Percentiles rank a stretch among this genome's conserved stretches.
phyloP scores from a whole-genome alignment of 2,329 filamentous ascomycete species.

The Phaeoacremonium minimum region DNA sequence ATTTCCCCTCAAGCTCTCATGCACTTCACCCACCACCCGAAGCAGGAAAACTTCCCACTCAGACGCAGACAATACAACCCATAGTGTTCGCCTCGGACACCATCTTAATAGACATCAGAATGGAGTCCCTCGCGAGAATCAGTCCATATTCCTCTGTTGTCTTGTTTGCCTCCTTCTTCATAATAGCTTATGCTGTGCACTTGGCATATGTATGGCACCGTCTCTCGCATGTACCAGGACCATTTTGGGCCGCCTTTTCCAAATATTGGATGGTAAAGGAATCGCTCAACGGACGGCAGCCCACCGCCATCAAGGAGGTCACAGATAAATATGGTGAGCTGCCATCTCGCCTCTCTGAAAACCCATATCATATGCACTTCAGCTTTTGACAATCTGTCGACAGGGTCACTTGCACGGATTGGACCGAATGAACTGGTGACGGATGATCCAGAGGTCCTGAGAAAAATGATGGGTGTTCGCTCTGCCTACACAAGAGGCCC shows the following conservation, averaged over 20 bases:
- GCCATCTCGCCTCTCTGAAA: neutral
- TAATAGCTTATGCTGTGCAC: neutral
- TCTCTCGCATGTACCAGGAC: conserved; percentile 27
- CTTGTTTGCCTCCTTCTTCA: too few relatives aligned
- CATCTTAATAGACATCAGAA: too few relatives aligned
- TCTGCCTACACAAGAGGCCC: conserved; percentile 2
- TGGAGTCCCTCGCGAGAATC: too few relatives aligned
- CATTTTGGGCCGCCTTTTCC: conserved; percentile 24
- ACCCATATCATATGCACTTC: too few relatives aligned
- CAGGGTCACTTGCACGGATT: conserved; percentile 8
- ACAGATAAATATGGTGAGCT: conserved; percentile 20
- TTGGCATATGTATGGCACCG: conserved; percentile 10
- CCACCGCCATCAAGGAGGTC: conserved; percentile 16
- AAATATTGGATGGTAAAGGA: conserved; percentile 23
- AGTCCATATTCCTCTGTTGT: too few relatives aligned
- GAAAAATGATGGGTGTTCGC: conserved; percentile 4
- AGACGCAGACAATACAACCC: too few relatives aligned
- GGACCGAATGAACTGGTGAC: conserved; percentile 17
- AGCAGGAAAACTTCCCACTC: too few relatives aligned
- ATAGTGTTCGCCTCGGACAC: too few relatives aligned
- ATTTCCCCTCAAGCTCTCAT: too few relatives aligned
- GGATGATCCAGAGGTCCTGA: conserved; percentile 14
- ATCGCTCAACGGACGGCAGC: conserved; percentile 18
- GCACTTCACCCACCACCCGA: too few relatives aligned
- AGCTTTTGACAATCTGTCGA: too few relatives aligned